Evolutionary conservation across 192 early-diverging fungal genomes (phyloP), one percentile per base, ranked within the genome.

Genomic region (Funneliformis mosseae): DNA sequence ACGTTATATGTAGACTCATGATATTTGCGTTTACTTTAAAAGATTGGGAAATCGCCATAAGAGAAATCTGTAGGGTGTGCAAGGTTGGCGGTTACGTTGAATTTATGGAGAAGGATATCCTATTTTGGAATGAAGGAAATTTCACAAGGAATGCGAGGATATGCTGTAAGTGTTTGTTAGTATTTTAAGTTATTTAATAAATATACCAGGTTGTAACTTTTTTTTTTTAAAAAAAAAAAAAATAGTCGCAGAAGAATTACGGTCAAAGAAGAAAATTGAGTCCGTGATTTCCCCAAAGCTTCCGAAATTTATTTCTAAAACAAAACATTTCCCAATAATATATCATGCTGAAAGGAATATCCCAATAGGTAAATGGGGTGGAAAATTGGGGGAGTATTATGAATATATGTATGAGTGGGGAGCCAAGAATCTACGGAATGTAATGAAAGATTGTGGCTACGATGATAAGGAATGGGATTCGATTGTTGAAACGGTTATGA

Each of bases 1-100:
- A 81, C 61, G 55, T 85, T n/a, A 46, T 77, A 0, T 64, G 79
- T 62, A 77, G 84, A 42, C 39, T 85, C 9, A 76, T 85, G 46
- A 43, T 83, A 12, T 61, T 73, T 46, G 80, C 82, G 0, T 77
- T 79, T 4, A 74, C 72, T 0, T 45, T 67, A 9, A 21, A 80
- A 59, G 70, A 80, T 72, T 80, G 78, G 78, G 41, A 72, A 72
- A 28, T 33, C 5, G 70, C 11, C 1, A 23, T 72, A 25, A 41
- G 21, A n/a, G 70, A 72, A 72, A 11, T 41, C 11, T 14, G 10
- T 10, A 72, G 70, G 18, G 70, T 72, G 3, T 72, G 38, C 10
- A 72, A 72, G 25, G 41, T 46, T 43, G 70, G 70, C 0, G 70
- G 70, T 11, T 72, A 41, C 11, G 4, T 72, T 18, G 70, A 72